These are phyloP conservation scores for Spongiforma sp. DNA, from an alignment of 1,284 basidiomycete species.

Conservation along the genomic window DNA sequence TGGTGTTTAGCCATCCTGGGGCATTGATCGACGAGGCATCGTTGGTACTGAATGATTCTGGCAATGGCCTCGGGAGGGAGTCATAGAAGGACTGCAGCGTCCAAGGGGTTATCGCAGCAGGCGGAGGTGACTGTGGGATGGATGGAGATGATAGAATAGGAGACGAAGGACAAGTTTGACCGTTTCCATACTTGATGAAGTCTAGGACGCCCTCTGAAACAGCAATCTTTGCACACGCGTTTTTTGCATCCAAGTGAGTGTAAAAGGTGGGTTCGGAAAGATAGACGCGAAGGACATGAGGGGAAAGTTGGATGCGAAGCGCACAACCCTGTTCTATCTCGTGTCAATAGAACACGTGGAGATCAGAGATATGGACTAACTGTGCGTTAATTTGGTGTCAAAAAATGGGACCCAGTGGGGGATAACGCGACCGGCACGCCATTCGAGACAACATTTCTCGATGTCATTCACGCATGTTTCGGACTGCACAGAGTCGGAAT, in stretches of 20 bases:
- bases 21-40: conserved; percentile 55
- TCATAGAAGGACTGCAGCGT: conserved; percentile 62
- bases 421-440: conserved; percentile 52
- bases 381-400: conserved; percentile 49
- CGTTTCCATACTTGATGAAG: conserved; percentile 59
- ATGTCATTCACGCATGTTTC: conserved; percentile 44
- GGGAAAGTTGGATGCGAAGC: conserved; percentile 55
- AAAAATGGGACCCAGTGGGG: conserved; percentile 57
- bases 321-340: conserved; percentile 57
- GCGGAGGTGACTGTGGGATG: neutral
- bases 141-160: conserved; percentile 6
- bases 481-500: neutral
- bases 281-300: conserved; percentile 51
- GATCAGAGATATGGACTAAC: conserved; percentile 40
- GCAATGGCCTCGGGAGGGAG: conserved; percentile 60
- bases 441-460: conserved; percentile 54
- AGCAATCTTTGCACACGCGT: conserved; percentile 56
- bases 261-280: conserved; percentile 51
- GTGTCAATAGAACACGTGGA: conserved; percentile 5
- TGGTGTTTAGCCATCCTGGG: conserved; percentile 56
- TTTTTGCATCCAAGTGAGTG: conserved; percentile 49
- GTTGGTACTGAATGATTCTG: conserved; percentile 51
- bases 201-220: conserved; percentile 56
- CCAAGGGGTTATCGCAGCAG: conserved; percentile 26
- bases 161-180: conserved; percentile 42